Evolutionary conservation across 2,329 filamentous ascomycete species (phyloP).

Genomic region (Talaromyces funiculosus): DNA sequence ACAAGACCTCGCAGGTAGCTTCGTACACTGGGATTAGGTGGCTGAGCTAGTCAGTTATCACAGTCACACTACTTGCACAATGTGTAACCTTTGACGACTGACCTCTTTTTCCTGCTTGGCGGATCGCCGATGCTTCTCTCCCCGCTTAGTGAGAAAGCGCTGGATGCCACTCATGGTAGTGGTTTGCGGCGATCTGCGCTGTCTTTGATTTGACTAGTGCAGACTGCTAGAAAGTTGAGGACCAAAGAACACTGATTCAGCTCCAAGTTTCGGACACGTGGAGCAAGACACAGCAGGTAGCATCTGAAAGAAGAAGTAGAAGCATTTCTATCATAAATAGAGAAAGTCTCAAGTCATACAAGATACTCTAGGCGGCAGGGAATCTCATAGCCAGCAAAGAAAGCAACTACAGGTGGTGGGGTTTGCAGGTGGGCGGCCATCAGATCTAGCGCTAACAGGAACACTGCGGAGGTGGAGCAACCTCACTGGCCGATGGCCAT

Average conservation of each 20-base stretch:
- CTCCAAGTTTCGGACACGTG: neutral
- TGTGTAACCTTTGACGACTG: constrained; percentile 20
- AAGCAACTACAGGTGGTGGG: neutral
- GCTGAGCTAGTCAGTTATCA: neutral
- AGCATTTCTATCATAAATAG: neutral
- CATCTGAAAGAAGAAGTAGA: neutral
- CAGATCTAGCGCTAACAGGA: neutral
- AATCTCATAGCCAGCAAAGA: neutral
- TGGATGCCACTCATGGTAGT: constrained; percentile 38
- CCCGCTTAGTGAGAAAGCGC: constrained; percentile 35
- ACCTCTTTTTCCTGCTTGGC: constrained; percentile 30
- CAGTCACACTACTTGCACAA: neutral
- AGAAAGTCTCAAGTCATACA: neutral
- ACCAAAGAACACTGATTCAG: neutral
- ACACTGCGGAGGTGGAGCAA: constrained; percentile 2
- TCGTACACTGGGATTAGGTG: constrained; percentile 5
- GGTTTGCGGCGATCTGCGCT: neutral
- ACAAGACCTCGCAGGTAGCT: constrained; percentile 27
- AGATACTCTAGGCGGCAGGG: neutral
- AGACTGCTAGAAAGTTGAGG: neutral
- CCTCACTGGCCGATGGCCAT: neutral
- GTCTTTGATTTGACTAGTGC: neutral
- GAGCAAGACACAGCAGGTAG: neutral
- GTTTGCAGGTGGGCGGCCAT: neutral
- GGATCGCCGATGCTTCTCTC: constrained; percentile 27